Conservation (phyloP, 192 early-diverging fungal genomes). For the Allomyces macrogynus region DNA sequence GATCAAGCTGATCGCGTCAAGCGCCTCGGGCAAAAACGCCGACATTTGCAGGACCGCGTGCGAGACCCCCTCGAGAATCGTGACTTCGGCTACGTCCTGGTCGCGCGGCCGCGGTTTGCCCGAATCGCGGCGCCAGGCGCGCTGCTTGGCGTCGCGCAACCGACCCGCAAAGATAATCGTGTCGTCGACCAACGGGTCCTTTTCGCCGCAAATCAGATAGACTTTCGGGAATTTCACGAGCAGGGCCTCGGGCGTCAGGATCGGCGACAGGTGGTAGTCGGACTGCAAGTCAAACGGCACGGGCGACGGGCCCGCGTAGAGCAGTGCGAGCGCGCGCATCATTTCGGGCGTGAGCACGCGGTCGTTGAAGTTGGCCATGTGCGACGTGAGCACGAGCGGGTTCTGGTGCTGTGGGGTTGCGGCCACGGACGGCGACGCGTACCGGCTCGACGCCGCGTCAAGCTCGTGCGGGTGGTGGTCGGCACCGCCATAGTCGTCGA, state of each 20-base stretch:
- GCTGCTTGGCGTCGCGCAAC: slow-evolving; percentile 59
- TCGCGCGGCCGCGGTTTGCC: slow-evolving; percentile 4
- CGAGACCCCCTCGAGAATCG: slow-evolving; percentile 50
- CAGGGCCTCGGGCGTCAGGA: slow-evolving; percentile 63
- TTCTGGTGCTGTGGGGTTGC: slow-evolving; percentile 9
- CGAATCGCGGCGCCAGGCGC: slow-evolving; percentile 10
- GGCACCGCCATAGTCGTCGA: slow-evolving; percentile 11
- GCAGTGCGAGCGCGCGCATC: slow-evolving; percentile 44
- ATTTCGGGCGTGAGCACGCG: slow-evolving; percentile 3
- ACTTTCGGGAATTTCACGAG: slow-evolving; percentile 77
- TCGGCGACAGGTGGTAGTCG: slow-evolving; percentile 71
- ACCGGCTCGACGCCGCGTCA: slow-evolving; percentile 3
- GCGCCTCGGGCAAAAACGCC: slow-evolving; percentile 48
- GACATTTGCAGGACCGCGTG: slow-evolving; percentile 49
- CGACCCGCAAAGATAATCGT: slow-evolving; percentile 77
- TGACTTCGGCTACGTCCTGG: slow-evolving; percentile 34
- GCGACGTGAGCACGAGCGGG: slow-evolving; percentile 29
- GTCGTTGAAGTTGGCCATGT: slow-evolving; percentile 61
- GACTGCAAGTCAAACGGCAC: slow-evolving; percentile 45
- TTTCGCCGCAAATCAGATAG: slow-evolving; percentile 81
- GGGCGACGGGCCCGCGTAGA: slow-evolving; percentile 71
- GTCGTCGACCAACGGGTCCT: slow-evolving; percentile 94
- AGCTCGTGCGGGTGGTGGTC: slow-evolving; percentile 53
- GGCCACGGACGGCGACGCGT: too few species aligned
- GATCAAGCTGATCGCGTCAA: slow-evolving; percentile 12